Evolutionary conservation across 2,329 filamentous ascomycete species (phyloP).

Genomic region (Thermothelomyces thermophilus): DNA sequence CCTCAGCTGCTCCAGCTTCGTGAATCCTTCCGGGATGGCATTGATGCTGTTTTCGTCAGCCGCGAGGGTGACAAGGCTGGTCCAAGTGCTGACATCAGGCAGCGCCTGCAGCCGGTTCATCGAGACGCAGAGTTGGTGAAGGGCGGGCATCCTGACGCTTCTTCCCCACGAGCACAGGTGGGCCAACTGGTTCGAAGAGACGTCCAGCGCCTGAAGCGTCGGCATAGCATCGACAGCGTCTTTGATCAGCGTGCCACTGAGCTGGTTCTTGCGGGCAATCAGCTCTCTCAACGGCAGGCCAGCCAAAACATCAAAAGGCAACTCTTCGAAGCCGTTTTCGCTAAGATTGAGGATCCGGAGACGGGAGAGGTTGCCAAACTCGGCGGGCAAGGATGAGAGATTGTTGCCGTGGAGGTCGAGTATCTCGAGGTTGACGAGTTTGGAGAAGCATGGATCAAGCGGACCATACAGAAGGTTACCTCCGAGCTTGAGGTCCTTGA

Average conservation of each 20-base stretch:
- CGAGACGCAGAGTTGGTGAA: slow-evolving; percentile 70
- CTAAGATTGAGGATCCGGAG: slow-evolving; percentile 73
- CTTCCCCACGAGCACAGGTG: slow-evolving; percentile 41
- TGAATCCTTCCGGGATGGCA: slow-evolving; percentile 70
- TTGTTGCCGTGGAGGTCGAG: slow-evolving; percentile 79
- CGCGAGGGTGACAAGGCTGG: slow-evolving; percentile 62
- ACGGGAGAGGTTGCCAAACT: slow-evolving; percentile 58
- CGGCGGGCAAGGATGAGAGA: slow-evolving; percentile 62
- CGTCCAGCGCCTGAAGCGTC: slow-evolving; percentile 67
- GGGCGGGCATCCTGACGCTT: slow-evolving; percentile 57
- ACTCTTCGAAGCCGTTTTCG: slow-evolving; percentile 65
- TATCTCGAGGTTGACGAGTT: slow-evolving; percentile 64
- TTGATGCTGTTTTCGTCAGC: slow-evolving; percentile 77
- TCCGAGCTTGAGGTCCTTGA: slow-evolving; percentile 76
- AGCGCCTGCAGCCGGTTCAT: slow-evolving; percentile 70
- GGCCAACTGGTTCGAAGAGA: slow-evolving; percentile 67
- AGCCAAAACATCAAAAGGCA: slow-evolving; percentile 65
- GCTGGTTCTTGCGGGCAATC: slow-evolving; percentile 67
- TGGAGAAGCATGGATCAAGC: slow-evolving; percentile 56
- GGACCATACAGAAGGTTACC: slow-evolving; percentile 68
- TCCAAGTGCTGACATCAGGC: slow-evolving; percentile 70
- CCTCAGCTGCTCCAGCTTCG: slow-evolving; percentile 58
- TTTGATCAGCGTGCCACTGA: slow-evolving; percentile 66
- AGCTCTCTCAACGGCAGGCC: slow-evolving; percentile 67
- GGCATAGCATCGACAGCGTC: slow-evolving; percentile 51